Percentiles rank a stretch among this genome's conserved stretches.
Conservation (phyloP, 306 rosid species). For the Cucumis cinereus region DNA sequence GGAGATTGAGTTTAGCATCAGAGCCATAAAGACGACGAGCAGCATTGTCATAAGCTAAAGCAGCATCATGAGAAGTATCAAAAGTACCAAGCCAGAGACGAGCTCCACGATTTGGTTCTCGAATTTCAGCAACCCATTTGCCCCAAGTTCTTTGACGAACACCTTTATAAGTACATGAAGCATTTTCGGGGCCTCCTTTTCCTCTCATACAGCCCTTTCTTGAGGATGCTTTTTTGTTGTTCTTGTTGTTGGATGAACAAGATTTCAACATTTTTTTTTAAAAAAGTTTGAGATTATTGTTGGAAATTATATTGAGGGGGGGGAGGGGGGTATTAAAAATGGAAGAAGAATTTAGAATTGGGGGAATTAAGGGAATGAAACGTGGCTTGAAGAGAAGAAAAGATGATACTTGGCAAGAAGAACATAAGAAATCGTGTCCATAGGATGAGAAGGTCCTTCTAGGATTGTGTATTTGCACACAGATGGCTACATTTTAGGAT, state of each 20-base stretch:
- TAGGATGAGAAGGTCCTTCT: conserved; percentile 20
- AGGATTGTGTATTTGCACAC: conserved; percentile 34
- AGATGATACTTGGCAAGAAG: conserved; percentile 55
- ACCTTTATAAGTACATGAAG: conserved; percentile 73
- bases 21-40: conserved; percentile 70
- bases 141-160: conserved; percentile 98
- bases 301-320: too few species aligned
- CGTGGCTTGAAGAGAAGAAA: conserved; percentile 44
- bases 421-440: conserved; percentile 53
- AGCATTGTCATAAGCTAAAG: conserved; percentile 71
- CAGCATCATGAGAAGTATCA: conserved; percentile 64
- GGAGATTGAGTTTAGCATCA: conserved; percentile 73
- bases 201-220: conserved; percentile 93
- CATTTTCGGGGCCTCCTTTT: conserved; percentile 86
- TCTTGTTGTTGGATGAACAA: too few species aligned
- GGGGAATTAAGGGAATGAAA: conserved; percentile 21
- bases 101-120: conserved; percentile 86
- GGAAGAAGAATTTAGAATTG: too few species aligned
- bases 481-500: conserved; percentile 40
- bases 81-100: conserved; percentile 95
- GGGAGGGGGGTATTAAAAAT: not conserved
- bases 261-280: too few species aligned
- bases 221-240: not conserved
- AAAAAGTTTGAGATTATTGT: too few species aligned
- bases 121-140: conserved; percentile 95